A percentile compares a stretch with the other conserved stretches of the same genome.
Conservation (phyloP, 1,284 basidiomycete species). For the Apiotrichum gamsii region DNA sequence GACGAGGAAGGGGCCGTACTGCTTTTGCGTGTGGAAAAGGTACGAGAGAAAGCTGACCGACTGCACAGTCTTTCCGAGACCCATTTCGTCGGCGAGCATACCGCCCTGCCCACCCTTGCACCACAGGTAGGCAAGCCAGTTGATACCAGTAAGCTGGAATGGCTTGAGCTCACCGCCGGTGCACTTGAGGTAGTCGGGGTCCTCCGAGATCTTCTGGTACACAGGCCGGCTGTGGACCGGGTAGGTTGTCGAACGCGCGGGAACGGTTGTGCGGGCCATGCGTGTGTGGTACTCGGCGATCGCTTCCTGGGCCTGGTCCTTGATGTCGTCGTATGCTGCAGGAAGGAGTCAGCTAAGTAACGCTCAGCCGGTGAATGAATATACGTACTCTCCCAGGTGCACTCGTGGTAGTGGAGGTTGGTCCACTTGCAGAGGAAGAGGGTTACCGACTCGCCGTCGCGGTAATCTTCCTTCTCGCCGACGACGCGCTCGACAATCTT, state of each 20-base stretch:
- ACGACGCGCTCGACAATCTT: constrained; percentile 91
- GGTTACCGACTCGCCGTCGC: constrained; percentile 54
- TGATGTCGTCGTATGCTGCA: constrained; percentile 62
- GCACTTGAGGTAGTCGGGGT: constrained; percentile 81
- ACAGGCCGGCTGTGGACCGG: constrained; percentile 64
- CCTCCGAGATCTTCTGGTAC: constrained; percentile 80
- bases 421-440: constrained; percentile 99
- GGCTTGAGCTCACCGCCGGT: constrained; percentile 91
- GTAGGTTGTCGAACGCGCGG: constrained; percentile 75
- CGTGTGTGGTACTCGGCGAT: constrained; percentile 76
- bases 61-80: constrained; percentile 96
- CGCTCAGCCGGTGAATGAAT: neutral
- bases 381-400: constrained; percentile 82
- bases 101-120: constrained; percentile 82
- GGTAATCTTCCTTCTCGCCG: constrained; percentile 63
- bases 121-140: constrained; percentile 98
- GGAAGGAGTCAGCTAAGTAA: neutral
- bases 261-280: constrained; percentile 72
- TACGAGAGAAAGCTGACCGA: constrained; percentile 93
- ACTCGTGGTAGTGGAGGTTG: constrained; percentile 84
- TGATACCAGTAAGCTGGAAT: constrained; percentile 95
- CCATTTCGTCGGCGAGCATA: constrained; percentile 99
- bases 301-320: constrained; percentile 55
- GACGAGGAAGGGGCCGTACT: constrained; percentile 95
- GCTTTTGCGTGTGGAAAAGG: constrained; percentile 85